A percentile compares a stretch with the other conserved stretches of the same genome.
Evolutionary conservation across 2,329 filamentous ascomycete genomes (phyloP).

Genomic region (Camptophora hylomeconis): DNA sequence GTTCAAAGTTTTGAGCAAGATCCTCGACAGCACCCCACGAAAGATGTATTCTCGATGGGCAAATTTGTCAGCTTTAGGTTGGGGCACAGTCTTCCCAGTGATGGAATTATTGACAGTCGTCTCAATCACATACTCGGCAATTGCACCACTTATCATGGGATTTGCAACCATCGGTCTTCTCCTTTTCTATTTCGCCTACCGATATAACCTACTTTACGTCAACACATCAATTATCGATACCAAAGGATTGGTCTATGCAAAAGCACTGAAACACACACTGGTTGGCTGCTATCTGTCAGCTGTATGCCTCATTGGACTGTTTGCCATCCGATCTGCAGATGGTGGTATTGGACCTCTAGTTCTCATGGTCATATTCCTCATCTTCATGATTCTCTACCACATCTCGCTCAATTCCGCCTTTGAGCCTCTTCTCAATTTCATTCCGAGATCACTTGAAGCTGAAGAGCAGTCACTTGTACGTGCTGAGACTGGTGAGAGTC

Average conservation of each 20-base stretch:
- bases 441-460: slow-evolving; percentile 60
- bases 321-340: slow-evolving; percentile 54
- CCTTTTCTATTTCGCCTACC: slow-evolving; percentile 75
- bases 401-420: slow-evolving; percentile 58
- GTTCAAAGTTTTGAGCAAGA: slow-evolving; percentile 59
- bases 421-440: slow-evolving; percentile 60
- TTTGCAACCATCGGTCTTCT: slow-evolving; percentile 69
- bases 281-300: slow-evolving; percentile 74
- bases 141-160: slow-evolving; percentile 70
- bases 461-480: slow-evolving; percentile 37
- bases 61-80: slow-evolving; percentile 57
- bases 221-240: slow-evolving; percentile 72
- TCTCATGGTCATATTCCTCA: slow-evolving; percentile 61
- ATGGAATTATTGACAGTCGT: slow-evolving; percentile 39
- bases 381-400: slow-evolving; percentile 68
- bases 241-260: slow-evolving; percentile 74
- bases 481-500: slow-evolving; percentile 16
- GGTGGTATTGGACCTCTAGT: slow-evolving; percentile 55
- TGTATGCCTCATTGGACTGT: slow-evolving; percentile 72
- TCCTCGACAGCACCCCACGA: slow-evolving; percentile 65
- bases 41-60: slow-evolving; percentile 71
- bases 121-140: slow-evolving; percentile 76
- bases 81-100: slow-evolving; percentile 71
- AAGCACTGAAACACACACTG: slow-evolving; percentile 75
- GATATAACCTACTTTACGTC: slow-evolving; percentile 84